Conservation (phyloP, 352 stramenopile genomes). For the Chrysophaeum taylorii region DNA sequence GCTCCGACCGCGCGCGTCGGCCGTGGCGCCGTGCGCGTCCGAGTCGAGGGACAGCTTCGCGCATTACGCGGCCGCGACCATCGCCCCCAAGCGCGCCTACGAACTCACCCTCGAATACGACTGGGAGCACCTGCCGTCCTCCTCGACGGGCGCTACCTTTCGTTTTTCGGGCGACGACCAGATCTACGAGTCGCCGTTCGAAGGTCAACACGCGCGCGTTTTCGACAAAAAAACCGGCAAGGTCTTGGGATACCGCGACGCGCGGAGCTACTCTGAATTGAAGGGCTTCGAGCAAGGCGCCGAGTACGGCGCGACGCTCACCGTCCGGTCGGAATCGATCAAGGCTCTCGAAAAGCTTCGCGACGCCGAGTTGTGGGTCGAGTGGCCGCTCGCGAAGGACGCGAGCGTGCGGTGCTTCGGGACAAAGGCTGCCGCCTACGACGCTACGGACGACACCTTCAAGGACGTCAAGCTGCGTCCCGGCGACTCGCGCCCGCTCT, state of each 20-base stretch:
- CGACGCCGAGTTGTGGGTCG: slow-evolving; percentile 13
- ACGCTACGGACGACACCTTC: not conserved
- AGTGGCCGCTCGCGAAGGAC: not conserved
- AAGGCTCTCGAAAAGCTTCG: not conserved
- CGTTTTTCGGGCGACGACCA: slow-evolving; percentile 7
- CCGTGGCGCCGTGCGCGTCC: not conserved
- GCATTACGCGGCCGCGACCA: too few relatives aligned
- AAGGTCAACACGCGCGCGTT: not conserved
- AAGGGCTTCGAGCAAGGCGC: not conserved
- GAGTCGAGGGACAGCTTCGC: slow-evolving; percentile 1
- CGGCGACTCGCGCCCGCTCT: not conserved
- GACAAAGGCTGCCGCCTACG: not conserved
- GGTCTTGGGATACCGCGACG: not conserved
- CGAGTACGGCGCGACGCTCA: not conserved
- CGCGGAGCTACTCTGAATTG: not conserved
- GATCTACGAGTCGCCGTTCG: slow-evolving; percentile 1
- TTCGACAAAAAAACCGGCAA: not conserved
- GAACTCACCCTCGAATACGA: slow-evolving; percentile 3
- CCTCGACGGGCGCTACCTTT: not conserved
- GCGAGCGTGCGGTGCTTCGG: not conserved
- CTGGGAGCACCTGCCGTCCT: not conserved
- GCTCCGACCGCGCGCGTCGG: not conserved
- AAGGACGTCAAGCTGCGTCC: not conserved
- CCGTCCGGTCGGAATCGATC: not conserved
- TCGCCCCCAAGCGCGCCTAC: not conserved